phyloP scores from a whole-genome alignment of 306 rosid genomes.

The Inga oerstediana region DNA sequence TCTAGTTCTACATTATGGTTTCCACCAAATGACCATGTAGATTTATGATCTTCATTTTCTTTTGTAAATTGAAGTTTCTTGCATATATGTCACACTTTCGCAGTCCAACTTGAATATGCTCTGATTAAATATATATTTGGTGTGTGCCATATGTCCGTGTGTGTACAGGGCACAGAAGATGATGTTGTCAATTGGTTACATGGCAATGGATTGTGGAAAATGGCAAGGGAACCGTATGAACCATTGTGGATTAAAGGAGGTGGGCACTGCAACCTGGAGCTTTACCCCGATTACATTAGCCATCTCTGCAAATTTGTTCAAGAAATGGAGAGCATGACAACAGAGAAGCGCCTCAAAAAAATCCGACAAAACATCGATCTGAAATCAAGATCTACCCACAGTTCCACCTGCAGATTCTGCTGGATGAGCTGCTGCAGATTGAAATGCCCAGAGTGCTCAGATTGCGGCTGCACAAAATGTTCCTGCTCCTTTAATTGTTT shows the following conservation, averaged over 20 bases:
- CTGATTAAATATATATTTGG: not conserved
- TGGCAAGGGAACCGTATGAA: constrained; percentile 89
- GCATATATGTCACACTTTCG: not conserved
- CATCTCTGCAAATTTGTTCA: constrained; percentile 81
- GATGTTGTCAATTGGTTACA: constrained; percentile 95
- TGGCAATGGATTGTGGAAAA: constrained; percentile 87
- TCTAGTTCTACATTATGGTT: not conserved
- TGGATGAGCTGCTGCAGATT: constrained; percentile 46
- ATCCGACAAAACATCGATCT: constrained; percentile 49
- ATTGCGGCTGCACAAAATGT: constrained; percentile 40
- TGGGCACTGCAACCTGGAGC: constrained; percentile 98
- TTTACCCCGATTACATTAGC: constrained; percentile 89
- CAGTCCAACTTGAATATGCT: not conserved
- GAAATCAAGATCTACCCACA: constrained; percentile 35
- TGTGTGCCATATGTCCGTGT: not conserved
- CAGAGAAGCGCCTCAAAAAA: constrained; percentile 66
- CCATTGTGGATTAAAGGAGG: constrained; percentile 98
- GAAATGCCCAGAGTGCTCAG: constrained; percentile 47
- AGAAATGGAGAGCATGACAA: constrained; percentile 88
- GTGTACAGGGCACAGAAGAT: constrained; percentile 88
- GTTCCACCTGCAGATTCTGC: constrained; percentile 43
- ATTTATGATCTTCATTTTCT: not conserved
- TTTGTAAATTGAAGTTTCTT: not conserved
- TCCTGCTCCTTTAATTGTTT: not conserved
- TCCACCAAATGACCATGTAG: not conserved